Conservation (phyloP, 768 basidiomycete genomes). For the Tylopilus felleus region DNA sequence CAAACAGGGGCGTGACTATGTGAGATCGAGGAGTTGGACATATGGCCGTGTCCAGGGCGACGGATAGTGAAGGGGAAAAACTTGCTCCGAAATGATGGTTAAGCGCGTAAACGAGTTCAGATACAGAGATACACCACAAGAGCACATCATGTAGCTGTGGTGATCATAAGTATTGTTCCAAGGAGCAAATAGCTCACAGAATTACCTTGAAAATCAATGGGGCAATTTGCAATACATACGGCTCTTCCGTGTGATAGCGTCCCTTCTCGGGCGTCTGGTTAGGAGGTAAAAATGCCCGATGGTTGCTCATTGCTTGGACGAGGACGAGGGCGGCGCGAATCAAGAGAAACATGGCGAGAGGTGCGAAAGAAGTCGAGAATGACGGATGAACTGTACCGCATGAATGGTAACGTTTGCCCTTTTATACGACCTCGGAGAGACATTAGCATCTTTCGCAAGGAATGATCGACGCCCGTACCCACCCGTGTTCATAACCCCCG, state of each 20-base stretch:
- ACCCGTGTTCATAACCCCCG: not conserved
- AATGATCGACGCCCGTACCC: conserved; percentile 2
- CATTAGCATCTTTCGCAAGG: no score
- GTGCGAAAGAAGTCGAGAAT: not conserved
- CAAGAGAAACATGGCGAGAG: conserved; percentile 42
- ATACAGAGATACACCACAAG: conserved; percentile 46
- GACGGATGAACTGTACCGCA: not conserved
- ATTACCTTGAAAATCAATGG: conserved; percentile 53
- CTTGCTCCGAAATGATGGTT: conserved; percentile 27
- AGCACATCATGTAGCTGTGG: conserved; percentile 47
- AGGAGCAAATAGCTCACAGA: not conserved
- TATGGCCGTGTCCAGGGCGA: conserved; percentile 32
- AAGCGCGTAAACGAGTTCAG: conserved; percentile 48
- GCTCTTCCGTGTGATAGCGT: conserved; percentile 52
- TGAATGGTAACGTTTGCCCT: not conserved
- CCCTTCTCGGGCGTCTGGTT: conserved; percentile 50
- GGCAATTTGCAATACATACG: conserved; percentile 52
- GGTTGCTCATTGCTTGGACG: conserved; percentile 49
- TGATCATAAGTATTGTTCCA: not conserved
- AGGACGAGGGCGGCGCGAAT: conserved; percentile 44
- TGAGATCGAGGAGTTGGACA: conserved; percentile 30
- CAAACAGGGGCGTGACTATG: conserved; percentile 40
- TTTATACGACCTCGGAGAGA: conserved; percentile 17
- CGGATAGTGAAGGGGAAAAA: conserved; percentile 34
- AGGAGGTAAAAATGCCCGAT: conserved; percentile 53